phyloP scores from a whole-genome alignment of 768 basidiomycete species.

The Thelephora aurantiotincta region DNA sequence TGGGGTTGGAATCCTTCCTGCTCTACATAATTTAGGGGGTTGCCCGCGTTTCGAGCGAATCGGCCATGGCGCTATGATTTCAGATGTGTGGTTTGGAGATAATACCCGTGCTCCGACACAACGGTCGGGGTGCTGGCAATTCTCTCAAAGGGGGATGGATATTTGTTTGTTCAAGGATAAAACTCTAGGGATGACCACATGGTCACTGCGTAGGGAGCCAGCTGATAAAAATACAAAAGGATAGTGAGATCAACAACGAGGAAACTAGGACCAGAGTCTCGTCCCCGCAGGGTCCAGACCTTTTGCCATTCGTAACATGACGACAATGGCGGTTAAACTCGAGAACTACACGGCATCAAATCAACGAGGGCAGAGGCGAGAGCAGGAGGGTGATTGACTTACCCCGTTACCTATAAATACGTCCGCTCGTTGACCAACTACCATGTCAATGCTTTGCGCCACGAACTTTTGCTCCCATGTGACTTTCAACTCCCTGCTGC shows the following conservation, averaged over 20 bases:
- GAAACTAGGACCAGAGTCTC: conserved; percentile 23
- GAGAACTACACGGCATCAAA: conserved; percentile 22
- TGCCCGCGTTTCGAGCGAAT: no score
- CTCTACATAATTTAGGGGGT: no score
- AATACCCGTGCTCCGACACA: no score
- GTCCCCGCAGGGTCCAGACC: conserved; percentile 22
- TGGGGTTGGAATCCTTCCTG: no score
- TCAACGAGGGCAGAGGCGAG: neutral
- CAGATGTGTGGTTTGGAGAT: no score
- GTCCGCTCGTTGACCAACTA: conserved; percentile 47
- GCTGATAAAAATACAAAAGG: neutral
- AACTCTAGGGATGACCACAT: no score
- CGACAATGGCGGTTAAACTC: conserved; percentile 32
- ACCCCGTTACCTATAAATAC: conserved; percentile 63
- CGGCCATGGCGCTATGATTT: no score
- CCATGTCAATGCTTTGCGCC: conserved; percentile 52
- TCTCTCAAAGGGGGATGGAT: no score
- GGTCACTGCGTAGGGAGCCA: no score
- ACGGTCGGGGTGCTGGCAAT: no score
- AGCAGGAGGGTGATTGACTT: conserved; percentile 14
- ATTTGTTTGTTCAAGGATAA: no score
- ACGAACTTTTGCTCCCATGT: conserved; percentile 42
- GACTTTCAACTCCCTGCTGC: conserved; percentile 38
- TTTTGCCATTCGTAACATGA: conserved; percentile 27
- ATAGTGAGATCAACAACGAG: neutral